phyloP scores from a whole-genome alignment of 192 early-diverging fungal genomes.

The Backusella circina region DNA sequence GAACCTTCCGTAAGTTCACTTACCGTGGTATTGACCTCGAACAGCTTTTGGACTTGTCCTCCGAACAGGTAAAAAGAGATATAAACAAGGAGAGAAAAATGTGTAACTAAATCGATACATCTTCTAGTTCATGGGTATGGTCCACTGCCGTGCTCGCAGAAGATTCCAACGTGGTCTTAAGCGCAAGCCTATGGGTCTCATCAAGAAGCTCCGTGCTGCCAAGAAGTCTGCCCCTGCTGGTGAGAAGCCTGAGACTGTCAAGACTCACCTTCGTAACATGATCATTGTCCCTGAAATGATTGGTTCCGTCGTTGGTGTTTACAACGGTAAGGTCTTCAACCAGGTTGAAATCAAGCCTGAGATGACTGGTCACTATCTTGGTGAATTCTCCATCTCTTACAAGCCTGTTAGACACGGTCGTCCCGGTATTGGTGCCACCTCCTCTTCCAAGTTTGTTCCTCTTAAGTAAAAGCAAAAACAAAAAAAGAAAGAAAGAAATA shows the following conservation, averaged over 20 bases:
- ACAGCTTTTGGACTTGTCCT: constrained; percentile 90
- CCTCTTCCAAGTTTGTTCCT: constrained; percentile 92
- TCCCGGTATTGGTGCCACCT: constrained; percentile 98
- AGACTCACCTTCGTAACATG: constrained; percentile 99
- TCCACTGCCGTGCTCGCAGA: constrained; percentile 94
- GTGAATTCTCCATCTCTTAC: constrained; percentile 75
- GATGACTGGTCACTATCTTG: constrained; percentile 33
- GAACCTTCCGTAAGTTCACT: constrained; percentile 98
- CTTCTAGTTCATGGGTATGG: constrained; percentile 82
- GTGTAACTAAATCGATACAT: neutral
- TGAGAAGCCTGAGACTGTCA: constrained; percentile 96
- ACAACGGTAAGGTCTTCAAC: constrained; percentile 99
- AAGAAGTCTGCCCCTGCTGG: constrained; percentile 85
- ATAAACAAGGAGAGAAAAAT: neutral
- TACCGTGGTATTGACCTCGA: constrained; percentile 98
- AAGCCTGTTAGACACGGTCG: constrained; percentile 99
- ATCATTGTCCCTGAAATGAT: constrained; percentile 99
- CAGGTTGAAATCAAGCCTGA: constrained; percentile 91
- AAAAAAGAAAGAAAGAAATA: neutral
- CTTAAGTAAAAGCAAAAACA: constrained; percentile 61
- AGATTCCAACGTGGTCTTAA: constrained; percentile 98
- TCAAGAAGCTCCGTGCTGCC: constrained; percentile 99
- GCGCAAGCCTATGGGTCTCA: constrained; percentile 98
- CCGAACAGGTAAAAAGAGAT: constrained; percentile 59
- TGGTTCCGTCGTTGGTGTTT: constrained; percentile 91